A percentile compares a stretch with the other conserved stretches of the same genome.
Evolutionary conservation across 345 rosid species (phyloP).

Genomic region (Gossypium ekmanianum): DNA sequence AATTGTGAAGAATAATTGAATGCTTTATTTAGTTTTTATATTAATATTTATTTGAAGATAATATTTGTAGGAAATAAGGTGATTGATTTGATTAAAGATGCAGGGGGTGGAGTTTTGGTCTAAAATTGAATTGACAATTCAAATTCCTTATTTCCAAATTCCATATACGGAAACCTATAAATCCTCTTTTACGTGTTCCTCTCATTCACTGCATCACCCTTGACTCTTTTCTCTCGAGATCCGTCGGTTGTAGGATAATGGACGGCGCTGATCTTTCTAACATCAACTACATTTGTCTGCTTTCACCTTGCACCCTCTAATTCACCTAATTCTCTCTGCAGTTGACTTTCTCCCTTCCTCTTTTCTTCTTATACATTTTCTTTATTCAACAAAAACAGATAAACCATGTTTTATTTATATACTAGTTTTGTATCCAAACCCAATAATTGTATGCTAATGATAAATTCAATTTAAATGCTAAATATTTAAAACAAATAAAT

Average conservation of each 20-base stretch:
- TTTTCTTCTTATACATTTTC: background rate
- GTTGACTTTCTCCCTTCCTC: conserved; percentile 17
- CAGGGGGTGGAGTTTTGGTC: background rate
- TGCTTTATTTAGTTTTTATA: too few species aligned
- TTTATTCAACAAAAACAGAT: background rate
- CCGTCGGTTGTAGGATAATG: background rate
- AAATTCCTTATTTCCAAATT: background rate
- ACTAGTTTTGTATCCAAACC: too few species aligned
- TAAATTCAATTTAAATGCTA: too few species aligned
- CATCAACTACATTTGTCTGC: background rate
- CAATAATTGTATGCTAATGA: too few species aligned
- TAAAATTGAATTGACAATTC: background rate
- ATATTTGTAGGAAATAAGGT: conserved; percentile 7
- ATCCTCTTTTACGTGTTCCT: conserved; percentile 18
- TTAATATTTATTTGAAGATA: too few species aligned
- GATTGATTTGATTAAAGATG: conserved; percentile 22
- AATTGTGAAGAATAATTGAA: too few species aligned
- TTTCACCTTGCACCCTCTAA: background rate
- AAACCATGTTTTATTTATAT: too few species aligned
- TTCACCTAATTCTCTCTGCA: background rate
- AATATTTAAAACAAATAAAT: background rate
- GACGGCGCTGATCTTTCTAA: conserved; percentile 18
- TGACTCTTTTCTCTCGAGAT: background rate
- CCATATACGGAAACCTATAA: conserved; percentile 14
- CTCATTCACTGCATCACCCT: conserved; percentile 20